Evolutionary conservation across 768 basidiomycete genomes (phyloP).

Genomic region (Mycena kentingensis): DNA sequence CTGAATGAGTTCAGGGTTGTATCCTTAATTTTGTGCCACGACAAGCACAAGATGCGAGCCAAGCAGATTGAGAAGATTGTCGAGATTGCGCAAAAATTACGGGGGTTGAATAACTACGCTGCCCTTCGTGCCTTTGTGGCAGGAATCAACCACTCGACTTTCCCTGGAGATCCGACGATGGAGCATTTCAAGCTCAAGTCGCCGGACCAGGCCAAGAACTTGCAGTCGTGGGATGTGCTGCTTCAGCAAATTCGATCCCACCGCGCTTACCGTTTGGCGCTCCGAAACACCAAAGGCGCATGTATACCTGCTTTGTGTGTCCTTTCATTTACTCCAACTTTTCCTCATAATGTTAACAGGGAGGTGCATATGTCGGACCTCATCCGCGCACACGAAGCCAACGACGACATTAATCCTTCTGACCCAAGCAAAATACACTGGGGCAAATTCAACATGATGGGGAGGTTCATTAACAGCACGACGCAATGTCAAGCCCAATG

Average conservation of each 20-base stretch:
- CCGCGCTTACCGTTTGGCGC: slow-evolving; percentile 86
- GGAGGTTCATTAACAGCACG: slow-evolving; percentile 77
- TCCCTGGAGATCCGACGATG: slow-evolving; percentile 76
- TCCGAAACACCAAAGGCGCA: slow-evolving; percentile 81
- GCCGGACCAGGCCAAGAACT: slow-evolving; percentile 72
- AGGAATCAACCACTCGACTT: slow-evolving; percentile 84
- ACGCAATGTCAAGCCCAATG: slow-evolving; percentile 79
- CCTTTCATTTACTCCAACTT: not conserved
- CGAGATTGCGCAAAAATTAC: slow-evolving; percentile 77
- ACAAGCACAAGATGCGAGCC: slow-evolving; percentile 72
- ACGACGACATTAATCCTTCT: slow-evolving; percentile 66
- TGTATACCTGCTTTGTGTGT: slow-evolving; percentile 82
- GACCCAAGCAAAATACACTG: slow-evolving; percentile 83
- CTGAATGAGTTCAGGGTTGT: slow-evolving; percentile 65
- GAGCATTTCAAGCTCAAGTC: slow-evolving; percentile 67
- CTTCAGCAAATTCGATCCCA: slow-evolving; percentile 82
- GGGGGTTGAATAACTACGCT: slow-evolving; percentile 89
- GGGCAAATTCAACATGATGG: slow-evolving; percentile 95
- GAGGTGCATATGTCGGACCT: slow-evolving; percentile 92
- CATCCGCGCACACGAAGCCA: slow-evolving; percentile 84
- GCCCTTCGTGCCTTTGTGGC: slow-evolving; percentile 92
- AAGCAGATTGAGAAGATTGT: slow-evolving; percentile 88
- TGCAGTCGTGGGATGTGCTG: slow-evolving; percentile 83
- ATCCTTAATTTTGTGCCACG: slow-evolving; percentile 87
- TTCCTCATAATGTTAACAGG: slow-evolving; percentile 42